Evolutionary conservation across 345 rosid species (phyloP), one percentile per base, ranked within the genome.

Genomic region (Schrenkiella parvula): DNA sequence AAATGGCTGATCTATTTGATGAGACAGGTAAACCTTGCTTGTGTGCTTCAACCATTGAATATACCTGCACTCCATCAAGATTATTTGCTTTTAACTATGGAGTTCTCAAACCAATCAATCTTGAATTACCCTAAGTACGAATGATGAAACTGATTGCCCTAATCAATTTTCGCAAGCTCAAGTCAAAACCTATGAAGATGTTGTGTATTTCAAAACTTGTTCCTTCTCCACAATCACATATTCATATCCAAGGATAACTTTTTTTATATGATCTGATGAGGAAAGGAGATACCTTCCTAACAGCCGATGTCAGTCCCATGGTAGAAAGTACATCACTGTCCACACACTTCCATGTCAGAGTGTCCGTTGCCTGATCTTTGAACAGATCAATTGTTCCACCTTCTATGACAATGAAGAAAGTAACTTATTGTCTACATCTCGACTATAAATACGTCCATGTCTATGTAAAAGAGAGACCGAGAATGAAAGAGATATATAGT

Each of bases 281-380:
- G 53, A 21, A 75, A 35, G 39, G 43, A 26, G 29, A 7, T 78
- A 72, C 80, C 80, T 72, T 78, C 66, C 80, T 58, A 18, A 72
- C 80, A 42, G 80, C 73, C 0, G 80, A 71, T 44, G 77, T 66
- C 46, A 78, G 71, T 58, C 80, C 77, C 80, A 72, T 72, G 44
- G 68, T 72, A 31, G 77, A 72, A 60, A 78, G 77, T 53, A 15
- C 70, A 28, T 66, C 72, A 61, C 69, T 60, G 14, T 72, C 70
- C 52, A 66, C 69, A 61, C 19, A 78, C 62, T 72, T 78, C 73
- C 66, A 51, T 38, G 77, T 48, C 15, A 64, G 37, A 71, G 51
- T 43, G 43, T 60, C 56, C 9, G 66, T 53, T 4, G 48, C 57
- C 53, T 57, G 25, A 25, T 60, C 61, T 64, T 35, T 57, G 26